phyloP scores from a whole-genome alignment of 768 basidiomycete species.

The Phlegmacium glaucopus region DNA sequence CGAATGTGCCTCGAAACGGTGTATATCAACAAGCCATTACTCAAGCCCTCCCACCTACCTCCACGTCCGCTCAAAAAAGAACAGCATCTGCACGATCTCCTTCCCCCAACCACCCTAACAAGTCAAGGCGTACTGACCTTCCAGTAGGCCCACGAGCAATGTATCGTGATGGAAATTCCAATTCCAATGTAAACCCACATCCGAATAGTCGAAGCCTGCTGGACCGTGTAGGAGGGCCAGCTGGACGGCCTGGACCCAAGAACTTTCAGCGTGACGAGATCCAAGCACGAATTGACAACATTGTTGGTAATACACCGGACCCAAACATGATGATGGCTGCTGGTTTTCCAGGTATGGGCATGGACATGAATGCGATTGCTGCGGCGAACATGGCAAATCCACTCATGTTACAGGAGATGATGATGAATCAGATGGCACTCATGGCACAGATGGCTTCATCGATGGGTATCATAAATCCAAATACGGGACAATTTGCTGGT shows the following conservation, averaged over 20 bases:
- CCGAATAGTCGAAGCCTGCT: conserved; percentile 61
- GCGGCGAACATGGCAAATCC: conserved; percentile 57
- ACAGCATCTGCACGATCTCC: conserved; percentile 66
- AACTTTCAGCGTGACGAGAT: conserved; percentile 61
- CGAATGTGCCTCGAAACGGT: conserved; percentile 48
- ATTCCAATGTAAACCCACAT: conserved; percentile 18
- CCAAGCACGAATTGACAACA: conserved; percentile 76
- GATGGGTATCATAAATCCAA: conserved; percentile 73
- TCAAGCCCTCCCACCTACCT: conserved; percentile 52
- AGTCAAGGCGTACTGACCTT: conserved; percentile 69
- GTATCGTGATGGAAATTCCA: conserved; percentile 41
- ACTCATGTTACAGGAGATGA: conserved; percentile 80
- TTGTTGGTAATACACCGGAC: conserved; percentile 53
- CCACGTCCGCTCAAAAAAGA: conserved; percentile 57
- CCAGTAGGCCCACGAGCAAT: conserved; percentile 88
- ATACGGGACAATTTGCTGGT: conserved; percentile 49
- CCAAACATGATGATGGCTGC: conserved; percentile 55
- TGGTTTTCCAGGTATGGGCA: conserved; percentile 42
- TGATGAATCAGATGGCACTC: conserved; percentile 89
- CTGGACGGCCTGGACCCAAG: conserved; percentile 35
- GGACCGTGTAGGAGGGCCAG: conserved; percentile 73
- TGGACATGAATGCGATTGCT: conserved; percentile 65
- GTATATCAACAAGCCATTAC: conserved; percentile 76
- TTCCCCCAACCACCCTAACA: conserved; percentile 61
- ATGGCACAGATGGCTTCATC: conserved; percentile 91